Conservation (phyloP, 768 basidiomycete genomes). For the Mycena filopes region DNA sequence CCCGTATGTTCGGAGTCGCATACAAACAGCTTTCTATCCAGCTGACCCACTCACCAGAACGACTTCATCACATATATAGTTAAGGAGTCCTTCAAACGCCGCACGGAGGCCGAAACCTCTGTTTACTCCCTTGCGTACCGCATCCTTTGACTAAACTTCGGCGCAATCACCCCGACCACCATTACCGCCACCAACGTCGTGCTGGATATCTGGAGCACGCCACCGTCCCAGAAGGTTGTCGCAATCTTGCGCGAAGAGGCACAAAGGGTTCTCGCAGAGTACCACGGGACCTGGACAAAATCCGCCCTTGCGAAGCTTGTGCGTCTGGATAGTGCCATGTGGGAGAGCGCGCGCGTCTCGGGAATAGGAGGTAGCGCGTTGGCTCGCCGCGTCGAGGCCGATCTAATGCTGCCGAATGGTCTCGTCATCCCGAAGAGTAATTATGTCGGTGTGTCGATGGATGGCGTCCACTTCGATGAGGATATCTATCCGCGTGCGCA, state of each 20-base stretch:
- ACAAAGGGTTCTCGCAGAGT: constrained; percentile 9
- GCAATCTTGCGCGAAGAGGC: constrained; percentile 27
- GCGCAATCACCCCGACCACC: constrained; percentile 17
- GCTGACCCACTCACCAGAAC: constrained; percentile 12
- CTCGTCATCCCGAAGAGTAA: constrained; percentile 23
- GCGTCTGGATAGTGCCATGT: constrained; percentile 32
- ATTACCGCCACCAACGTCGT: constrained; percentile 26
- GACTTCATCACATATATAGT: constrained; percentile 35
- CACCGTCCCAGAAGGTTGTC: constrained; percentile 2
- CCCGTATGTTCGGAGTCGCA: constrained; percentile 13
- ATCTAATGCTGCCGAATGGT: constrained; percentile 25
- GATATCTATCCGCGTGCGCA: constrained; percentile 10
- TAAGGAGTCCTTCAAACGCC: constrained; percentile 32
- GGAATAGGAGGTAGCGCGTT: constrained; percentile 26
- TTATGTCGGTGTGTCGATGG: constrained; percentile 26
- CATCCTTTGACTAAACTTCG: constrained; percentile 30
- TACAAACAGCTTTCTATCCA: too few species aligned
- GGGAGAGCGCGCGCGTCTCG: constrained; percentile 26
- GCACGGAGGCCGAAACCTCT: constrained; percentile 23
- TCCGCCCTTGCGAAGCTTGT: constrained; percentile 22
- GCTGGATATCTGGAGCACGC: constrained; percentile 26
- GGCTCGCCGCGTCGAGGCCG: constrained; percentile 19
- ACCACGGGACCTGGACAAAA: constrained; percentile 31
- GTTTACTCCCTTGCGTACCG: constrained; percentile 28
- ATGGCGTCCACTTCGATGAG: constrained; percentile 30